Evolutionary conservation across 2,329 filamentous ascomycete genomes (phyloP), one percentile per base, ranked within the genome.

Genomic region (Penicillium crustosum): DNA sequence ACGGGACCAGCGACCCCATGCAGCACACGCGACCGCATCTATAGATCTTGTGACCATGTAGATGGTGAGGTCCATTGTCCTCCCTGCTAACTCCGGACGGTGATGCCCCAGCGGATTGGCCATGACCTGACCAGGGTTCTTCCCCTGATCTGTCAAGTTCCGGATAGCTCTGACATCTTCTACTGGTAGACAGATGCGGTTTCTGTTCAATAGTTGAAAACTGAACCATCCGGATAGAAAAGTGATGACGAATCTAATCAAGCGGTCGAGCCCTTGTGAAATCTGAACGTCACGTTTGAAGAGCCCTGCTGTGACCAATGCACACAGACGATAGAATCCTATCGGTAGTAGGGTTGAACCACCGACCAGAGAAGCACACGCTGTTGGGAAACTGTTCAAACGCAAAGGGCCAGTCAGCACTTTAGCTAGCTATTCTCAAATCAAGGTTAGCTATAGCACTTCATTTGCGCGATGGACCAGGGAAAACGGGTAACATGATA

Each of bases 41-140:
- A 89, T 69, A 44, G 91, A 91, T 64, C 90, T 82, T 12, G 86
- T 86, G 45, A 84, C 79, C 12, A 89, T 85, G 70, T 94, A 93
- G n/a, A 95, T 78, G 0, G 90, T 93, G 33, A 95, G 79, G 70
- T 95, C 91, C 59, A 95, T 82, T 2, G 91, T 93, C 65, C 87
- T 85, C 44, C 91, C 91, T 12, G 87, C 89, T 60, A 82, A 71
- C 25, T 69, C 67, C 41, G 71, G 71, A n/a, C 61, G 66, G 19
- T 51, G 60, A 53, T 57, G 65, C 39, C 60, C 58, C 15, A 57
- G 54, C 15, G 57, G 21, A 27, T 55, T 49, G 57, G 27, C 54
- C 31, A 52, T 54, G 25, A 52, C 27, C 31, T 47, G 50, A 41
- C 9, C 48, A 44, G 36, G 50, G 33, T 56, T 56, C 43, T 53